These are phyloP conservation scores for Oenanthe sinensis DNA, from an alignment of 129 eudicot genomes.

Conservation along the genomic window DNA sequence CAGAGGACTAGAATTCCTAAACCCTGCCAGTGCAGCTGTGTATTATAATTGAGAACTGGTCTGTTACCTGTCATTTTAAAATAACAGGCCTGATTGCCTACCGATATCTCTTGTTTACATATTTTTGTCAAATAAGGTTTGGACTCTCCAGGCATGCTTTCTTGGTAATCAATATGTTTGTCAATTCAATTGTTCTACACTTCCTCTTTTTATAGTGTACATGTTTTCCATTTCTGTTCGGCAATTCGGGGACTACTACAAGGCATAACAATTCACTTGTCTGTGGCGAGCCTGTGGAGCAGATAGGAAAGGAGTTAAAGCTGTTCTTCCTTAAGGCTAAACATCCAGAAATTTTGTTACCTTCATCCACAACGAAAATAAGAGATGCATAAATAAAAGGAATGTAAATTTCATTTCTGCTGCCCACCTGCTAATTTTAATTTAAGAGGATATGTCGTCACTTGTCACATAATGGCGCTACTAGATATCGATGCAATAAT, in stretches of 20 bases:
- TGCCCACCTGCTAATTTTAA: not conserved
- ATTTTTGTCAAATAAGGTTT: not conserved
- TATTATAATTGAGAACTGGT: too few species aligned
- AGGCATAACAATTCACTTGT: not conserved
- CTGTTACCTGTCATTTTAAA: too few species aligned
- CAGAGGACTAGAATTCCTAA: too few species aligned
- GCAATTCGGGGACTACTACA: not conserved
- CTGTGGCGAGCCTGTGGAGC: constrained; percentile 75
- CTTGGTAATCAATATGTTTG: not conserved
- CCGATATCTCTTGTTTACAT: not conserved
- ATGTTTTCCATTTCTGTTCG: not conserved
- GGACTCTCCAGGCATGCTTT: not conserved
- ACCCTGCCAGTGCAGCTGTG: too few species aligned
- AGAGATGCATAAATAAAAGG: not conserved
- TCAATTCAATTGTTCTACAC: not conserved
- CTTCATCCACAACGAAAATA: constrained; percentile 2
- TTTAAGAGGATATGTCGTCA: not conserved
- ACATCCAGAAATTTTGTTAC: not conserved
- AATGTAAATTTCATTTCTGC: not conserved
- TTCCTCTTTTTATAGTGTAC: not conserved
- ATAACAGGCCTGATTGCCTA: too few species aligned
- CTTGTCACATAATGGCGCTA: not conserved
- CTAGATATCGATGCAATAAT: not conserved
- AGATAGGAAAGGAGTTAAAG: constrained; percentile 76
- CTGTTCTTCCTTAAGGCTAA: constrained; percentile 58